phyloP scores from a whole-genome alignment of 2,329 filamentous ascomycete genomes.

The Rutstroemia sp. region DNA sequence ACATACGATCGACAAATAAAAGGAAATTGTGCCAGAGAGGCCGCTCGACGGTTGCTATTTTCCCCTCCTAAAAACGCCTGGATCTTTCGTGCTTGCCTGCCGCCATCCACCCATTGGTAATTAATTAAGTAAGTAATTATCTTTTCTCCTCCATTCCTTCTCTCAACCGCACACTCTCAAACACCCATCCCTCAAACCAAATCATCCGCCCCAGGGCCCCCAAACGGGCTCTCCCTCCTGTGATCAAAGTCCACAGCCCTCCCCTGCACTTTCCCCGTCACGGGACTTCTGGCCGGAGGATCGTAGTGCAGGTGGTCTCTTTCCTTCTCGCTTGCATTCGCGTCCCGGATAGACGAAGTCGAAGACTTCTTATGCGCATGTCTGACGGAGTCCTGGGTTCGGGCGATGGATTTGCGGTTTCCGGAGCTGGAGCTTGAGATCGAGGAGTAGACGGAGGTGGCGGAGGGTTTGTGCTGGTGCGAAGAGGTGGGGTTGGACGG shows the following conservation, averaged over 20 bases:
- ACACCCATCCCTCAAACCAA: neutral
- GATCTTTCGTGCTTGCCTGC: too few relatives aligned
- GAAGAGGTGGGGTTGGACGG: neutral
- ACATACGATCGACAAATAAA: too few relatives aligned
- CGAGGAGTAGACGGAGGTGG: neutral
- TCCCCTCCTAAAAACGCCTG: too few relatives aligned
- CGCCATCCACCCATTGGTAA: too few relatives aligned
- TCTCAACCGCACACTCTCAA: neutral
- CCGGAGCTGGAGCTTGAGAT: neutral
- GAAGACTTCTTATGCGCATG: neutral
- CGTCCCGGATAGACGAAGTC: too few relatives aligned
- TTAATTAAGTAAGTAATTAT: neutral
- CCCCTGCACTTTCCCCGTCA: neutral
- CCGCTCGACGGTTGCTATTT: too few relatives aligned
- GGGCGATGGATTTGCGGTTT: neutral
- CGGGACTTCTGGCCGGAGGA: neutral
- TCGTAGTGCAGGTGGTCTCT: constrained; percentile 6
- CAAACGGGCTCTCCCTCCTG: constrained; percentile 1
- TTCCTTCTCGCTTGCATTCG: neutral
- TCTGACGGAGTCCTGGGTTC: constrained; percentile 1
- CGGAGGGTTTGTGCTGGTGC: neutral
- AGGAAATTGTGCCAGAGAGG: too few relatives aligned
- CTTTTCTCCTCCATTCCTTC: neutral
- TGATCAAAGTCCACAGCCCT: constrained; percentile 2
- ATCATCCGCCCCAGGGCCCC: neutral